These are phyloP conservation scores for Ustilago cynodontis DNA, from an alignment of 1,284 basidiomycete species.

Conservation along the genomic window DNA sequence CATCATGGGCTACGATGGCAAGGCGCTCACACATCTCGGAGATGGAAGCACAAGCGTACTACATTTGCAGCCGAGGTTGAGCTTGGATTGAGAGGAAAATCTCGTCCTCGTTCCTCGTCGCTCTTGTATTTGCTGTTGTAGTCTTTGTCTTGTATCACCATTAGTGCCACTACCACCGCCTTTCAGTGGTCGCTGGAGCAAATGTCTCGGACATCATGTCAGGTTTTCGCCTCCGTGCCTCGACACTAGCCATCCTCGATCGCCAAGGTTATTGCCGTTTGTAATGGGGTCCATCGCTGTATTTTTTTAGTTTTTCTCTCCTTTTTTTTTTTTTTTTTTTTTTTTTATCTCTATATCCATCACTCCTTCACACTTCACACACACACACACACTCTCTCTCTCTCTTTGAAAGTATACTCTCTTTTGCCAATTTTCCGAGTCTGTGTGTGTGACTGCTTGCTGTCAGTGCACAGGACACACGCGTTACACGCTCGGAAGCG, in stretches of 20 bases:
- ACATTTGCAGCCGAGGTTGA: constrained; percentile 51
- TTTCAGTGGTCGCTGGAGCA: neutral
- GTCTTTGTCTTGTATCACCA: constrained; percentile 7
- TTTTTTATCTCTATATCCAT: neutral
- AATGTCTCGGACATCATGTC: no score
- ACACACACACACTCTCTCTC: constrained; percentile 2
- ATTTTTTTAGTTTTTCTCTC: constrained; percentile 7
- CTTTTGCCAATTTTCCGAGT: neutral
- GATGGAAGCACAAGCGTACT: constrained; percentile 54
- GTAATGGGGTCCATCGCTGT: constrained; percentile 37
- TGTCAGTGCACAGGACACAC: neutral
- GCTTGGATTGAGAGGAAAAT: constrained; percentile 30
- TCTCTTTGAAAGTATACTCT: constrained; percentile 11
- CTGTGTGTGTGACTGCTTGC: neutral
- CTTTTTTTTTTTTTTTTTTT: constrained; percentile 22
- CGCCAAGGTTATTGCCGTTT: constrained; percentile 8
- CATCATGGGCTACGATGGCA: constrained; percentile 50
- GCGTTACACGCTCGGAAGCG: constrained; percentile 1
- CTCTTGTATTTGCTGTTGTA: neutral
- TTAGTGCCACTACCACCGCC: neutral
- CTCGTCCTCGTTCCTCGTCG: neutral
- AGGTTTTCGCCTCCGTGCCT: no score
- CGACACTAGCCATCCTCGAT: no score
- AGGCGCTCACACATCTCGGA: constrained; percentile 40
- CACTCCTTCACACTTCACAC: neutral